Conservation (phyloP, 768 basidiomycete genomes). For the Termitomyces eurrhizus region DNA sequence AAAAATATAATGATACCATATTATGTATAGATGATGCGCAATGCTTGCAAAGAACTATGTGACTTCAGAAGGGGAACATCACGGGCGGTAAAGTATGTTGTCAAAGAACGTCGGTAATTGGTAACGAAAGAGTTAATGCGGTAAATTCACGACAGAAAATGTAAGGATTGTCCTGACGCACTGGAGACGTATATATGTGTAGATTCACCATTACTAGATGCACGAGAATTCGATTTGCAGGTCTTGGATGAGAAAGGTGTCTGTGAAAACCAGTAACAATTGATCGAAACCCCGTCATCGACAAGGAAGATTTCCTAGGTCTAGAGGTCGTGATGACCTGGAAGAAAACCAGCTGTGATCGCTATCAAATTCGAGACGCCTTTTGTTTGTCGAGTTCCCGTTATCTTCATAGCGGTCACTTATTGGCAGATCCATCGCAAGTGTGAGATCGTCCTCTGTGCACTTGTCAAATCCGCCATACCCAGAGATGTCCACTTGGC, state of each 20-base stretch:
- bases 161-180: neutral
- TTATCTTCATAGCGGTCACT: slow-evolving; percentile 15
- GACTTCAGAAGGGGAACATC: neutral
- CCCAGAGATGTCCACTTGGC: slow-evolving; percentile 15
- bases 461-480: slow-evolving; percentile 17
- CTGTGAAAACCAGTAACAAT: neutral
- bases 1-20: neutral
- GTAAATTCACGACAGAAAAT: neutral
- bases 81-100: neutral
- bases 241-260: neutral
- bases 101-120: neutral
- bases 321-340: slow-evolving; percentile 7
- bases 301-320: slow-evolving; percentile 4
- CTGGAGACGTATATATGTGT: neutral
- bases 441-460: slow-evolving; percentile 37
- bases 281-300: neutral
- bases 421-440: slow-evolving; percentile 39
- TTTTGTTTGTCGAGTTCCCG: slow-evolving; percentile 7
- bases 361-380: slow-evolving; percentile 6
- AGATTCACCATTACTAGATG: neutral
- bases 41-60: neutral
- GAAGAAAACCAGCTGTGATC: slow-evolving; percentile 12
- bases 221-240: neutral
- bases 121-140: neutral
- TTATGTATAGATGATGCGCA: neutral